Conservation (phyloP, 2,329 filamentous ascomycete genomes). For the Sphaceloma murrayae region DNA sequence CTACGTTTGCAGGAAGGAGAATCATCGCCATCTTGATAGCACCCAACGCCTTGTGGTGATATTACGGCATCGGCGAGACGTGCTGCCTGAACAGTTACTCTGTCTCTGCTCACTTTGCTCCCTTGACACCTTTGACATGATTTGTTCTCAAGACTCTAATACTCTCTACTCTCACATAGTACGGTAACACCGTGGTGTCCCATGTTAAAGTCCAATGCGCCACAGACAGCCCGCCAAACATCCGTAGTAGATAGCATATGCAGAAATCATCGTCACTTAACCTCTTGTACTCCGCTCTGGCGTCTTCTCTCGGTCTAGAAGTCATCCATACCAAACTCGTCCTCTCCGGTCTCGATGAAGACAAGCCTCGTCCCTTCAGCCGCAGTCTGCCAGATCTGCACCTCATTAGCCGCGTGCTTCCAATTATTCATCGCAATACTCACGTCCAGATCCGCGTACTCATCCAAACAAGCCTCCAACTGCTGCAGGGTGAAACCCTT, state of each 20-base stretch:
- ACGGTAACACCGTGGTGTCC: neutral
- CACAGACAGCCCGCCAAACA: neutral
- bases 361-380: constrained; percentile 45
- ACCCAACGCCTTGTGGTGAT: too few species aligned
- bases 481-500: constrained; percentile 97
- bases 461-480: constrained; percentile 74
- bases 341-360: constrained; percentile 45
- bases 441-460: constrained; percentile 82
- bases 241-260: neutral
- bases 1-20: too few species aligned
- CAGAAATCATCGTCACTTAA: too few species aligned
- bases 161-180: too few species aligned
- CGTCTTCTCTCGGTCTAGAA: constrained; percentile 14
- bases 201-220: neutral
- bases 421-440: constrained; percentile 39
- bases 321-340: constrained; percentile 32
- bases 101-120: too few species aligned
- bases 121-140: too few species aligned
- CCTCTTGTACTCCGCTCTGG: too few species aligned
- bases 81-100: too few species aligned
- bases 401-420: constrained; percentile 26
- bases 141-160: constrained; percentile 2
- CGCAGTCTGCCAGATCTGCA: constrained; percentile 47
- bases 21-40: too few species aligned
- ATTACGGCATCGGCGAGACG: too few species aligned